These are phyloP conservation scores for Suillus cothurnatus DNA, from an alignment of 768 basidiomycete species.

Conservation along the genomic window DNA sequence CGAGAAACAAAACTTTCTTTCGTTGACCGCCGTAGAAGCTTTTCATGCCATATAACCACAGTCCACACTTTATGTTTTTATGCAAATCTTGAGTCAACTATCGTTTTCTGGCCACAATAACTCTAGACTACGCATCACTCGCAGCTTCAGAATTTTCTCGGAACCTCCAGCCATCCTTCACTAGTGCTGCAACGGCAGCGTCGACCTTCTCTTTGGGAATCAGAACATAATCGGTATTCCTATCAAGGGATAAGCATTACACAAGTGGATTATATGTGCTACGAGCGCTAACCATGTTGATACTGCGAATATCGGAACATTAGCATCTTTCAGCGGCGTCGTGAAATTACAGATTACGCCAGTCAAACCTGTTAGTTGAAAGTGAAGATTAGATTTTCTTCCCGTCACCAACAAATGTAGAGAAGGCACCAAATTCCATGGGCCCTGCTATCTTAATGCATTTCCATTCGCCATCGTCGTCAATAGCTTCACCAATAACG, in stretches of 20 bases:
- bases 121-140: not conserved
- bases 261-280: not conserved
- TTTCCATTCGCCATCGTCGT: constrained; percentile 49
- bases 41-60: not conserved
- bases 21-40: not conserved
- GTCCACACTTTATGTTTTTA: constrained; percentile 1
- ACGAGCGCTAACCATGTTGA: constrained; percentile 56
- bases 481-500: constrained; percentile 49
- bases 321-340: constrained; percentile 51
- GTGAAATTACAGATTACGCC: constrained; percentile 59
- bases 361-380: constrained; percentile 48
- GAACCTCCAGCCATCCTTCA: constrained; percentile 52
- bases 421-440: constrained; percentile 58
- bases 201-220: constrained; percentile 47
- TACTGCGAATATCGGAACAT: constrained; percentile 58
- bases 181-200: constrained; percentile 45
- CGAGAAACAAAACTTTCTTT: not conserved
- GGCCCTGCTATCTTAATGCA: constrained; percentile 67
- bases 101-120: not conserved
- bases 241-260: constrained; percentile 21
- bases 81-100: not conserved
- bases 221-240: constrained; percentile 70
- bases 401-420: not conserved
- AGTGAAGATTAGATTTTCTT: not conserved
- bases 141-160: constrained; percentile 5